Evolutionary conservation across 2,329 filamentous ascomycete species (phyloP), one percentile per base, ranked within the genome.

Genomic region (Penicillium sp.): DNA sequence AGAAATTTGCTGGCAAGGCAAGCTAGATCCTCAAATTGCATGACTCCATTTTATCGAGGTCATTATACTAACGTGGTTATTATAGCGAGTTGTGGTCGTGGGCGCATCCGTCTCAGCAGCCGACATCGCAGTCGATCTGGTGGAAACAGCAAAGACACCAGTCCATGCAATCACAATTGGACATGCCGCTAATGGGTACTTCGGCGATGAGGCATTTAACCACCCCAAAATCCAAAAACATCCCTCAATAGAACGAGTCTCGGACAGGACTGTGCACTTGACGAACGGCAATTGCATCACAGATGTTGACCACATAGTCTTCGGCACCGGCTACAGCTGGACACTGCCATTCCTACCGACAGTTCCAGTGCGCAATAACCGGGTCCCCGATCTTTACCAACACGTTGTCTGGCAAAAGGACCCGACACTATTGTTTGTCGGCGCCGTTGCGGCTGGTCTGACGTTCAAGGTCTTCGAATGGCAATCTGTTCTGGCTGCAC

Each of bases 31-130:
- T 19, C 19, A 19, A 10, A 16, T 16, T 33, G 0, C 1, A 19
- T 0, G 13, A 16, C 8, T 4, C 11, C 1, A n/a, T 48, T 34
- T 2, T 13, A 6, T n/a, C 15, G n/a, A 10, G 31, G 5, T 5
- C 15, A 25, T 13, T 19, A 8, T 36, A 10, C 15, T 36, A 16
- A 48, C 10, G 9, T 34, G 21, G 5, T 23, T 34, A 31, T 23
- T 27, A 7, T 2, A 48, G 46, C 46, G 46, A 48, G 46, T 48
- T 9, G 46, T 48, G 33, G 46, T 48, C n/a, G 46, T 48, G 3
- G 46, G 46, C 21, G 46, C 46, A 36, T 48, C 46, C 10, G 46
- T 48, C 46, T 48, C 46, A 48, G 46, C 46, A 16, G 46, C 46
- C 16, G 46, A 48, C 21, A 25, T 48, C 6, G 46, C 46, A 27